Conservation (phyloP, 768 basidiomycete genomes). For the Candolleomyces efflorescens region DNA sequence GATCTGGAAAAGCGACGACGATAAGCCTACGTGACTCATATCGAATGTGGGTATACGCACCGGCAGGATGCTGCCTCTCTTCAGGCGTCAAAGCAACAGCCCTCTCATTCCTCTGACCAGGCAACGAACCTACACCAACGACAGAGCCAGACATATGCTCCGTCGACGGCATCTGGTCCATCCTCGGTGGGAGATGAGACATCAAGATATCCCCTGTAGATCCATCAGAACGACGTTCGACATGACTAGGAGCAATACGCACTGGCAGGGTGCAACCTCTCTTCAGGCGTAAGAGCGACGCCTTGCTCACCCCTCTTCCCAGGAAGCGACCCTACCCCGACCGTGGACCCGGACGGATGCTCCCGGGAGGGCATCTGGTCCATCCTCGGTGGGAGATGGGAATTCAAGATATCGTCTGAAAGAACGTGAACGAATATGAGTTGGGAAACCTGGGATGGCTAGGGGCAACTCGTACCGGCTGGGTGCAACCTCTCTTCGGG, state of each 20-base stretch:
- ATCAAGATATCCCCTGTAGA: not conserved
- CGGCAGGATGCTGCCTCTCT: constrained; percentile 1
- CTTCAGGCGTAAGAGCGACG: constrained; percentile 17
- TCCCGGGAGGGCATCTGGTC: constrained; percentile 10
- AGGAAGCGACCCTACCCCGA: constrained; percentile 17
- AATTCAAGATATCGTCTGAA: constrained; percentile 3
- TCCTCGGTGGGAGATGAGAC: not conserved
- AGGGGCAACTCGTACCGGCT: constrained; percentile 1
- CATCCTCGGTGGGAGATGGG: constrained; percentile 9
- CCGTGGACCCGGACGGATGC: constrained; percentile 10
- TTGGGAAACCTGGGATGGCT: too few species aligned
- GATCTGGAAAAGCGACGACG: not conserved
- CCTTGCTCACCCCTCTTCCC: constrained; percentile 13
- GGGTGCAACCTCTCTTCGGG: constrained; percentile 34
- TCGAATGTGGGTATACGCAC: not conserved
- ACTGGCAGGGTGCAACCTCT: constrained; percentile 14
- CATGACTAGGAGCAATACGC: not conserved
- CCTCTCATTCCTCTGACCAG: constrained; percentile 6
- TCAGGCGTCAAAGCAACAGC: constrained; percentile 7
- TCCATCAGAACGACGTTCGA: too few species aligned
- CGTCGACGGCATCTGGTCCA: constrained; percentile 4
- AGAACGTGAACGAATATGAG: not conserved
- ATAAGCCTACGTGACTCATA: not conserved
- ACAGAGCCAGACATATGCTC: constrained; percentile 16
- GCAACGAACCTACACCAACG: constrained; percentile 43